Conservation (phyloP, 2,329 filamentous ascomycete species). For the Hypoxylon rubiginosum region DNA sequence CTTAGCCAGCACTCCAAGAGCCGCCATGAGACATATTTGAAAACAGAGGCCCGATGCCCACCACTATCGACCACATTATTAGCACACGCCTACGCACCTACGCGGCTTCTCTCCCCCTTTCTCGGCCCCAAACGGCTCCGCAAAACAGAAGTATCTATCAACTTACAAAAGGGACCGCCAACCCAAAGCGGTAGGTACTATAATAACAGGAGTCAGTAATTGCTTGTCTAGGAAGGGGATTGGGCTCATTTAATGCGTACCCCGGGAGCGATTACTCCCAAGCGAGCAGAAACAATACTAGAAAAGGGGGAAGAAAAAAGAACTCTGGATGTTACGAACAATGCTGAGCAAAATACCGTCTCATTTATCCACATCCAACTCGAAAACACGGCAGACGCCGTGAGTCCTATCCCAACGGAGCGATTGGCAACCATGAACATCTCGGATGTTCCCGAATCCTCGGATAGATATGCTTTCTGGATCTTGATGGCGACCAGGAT, state of each 20-base stretch:
- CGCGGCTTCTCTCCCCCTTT: neutral
- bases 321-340: too few species aligned
- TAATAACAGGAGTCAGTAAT: too few species aligned
- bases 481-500: constrained; percentile 62
- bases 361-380: constrained; percentile 61
- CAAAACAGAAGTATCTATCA: neutral
- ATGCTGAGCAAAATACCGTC: constrained; percentile 50
- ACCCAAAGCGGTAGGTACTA: constrained; percentile 39
- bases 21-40: constrained; percentile 64
- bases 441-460: constrained; percentile 60
- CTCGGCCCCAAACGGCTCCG: neutral
- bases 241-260: too few species aligned
- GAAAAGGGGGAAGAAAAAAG: too few species aligned
- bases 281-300: too few species aligned
- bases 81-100: constrained; percentile 13
- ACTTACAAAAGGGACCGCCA: constrained; percentile 38
- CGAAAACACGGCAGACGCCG: constrained; percentile 52
- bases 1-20: constrained; percentile 63
- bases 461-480: constrained; percentile 58
- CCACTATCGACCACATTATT: constrained; percentile 42
- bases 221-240: too few species aligned
- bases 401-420: constrained; percentile 50
- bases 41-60: constrained; percentile 53
- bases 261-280: too few species aligned
- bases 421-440: constrained; percentile 58